Base-by-base conservation (phyloP, 2,329 filamentous ascomycete genomes). In the Pseudocercospora cruenta region DNA sequence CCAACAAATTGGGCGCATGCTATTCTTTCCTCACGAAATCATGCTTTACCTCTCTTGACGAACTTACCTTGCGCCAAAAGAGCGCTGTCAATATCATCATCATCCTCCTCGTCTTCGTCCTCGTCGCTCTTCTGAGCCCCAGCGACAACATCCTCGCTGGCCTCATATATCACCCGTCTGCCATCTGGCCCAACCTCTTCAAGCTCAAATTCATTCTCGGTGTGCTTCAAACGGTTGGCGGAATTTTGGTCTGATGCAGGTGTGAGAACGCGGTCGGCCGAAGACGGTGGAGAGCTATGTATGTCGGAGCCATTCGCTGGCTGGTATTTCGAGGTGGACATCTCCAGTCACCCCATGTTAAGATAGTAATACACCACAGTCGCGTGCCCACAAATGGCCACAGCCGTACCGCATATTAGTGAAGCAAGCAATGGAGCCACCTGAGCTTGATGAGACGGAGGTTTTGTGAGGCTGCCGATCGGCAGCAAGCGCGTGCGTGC, bases 81-180 rank as follows among this genome's bases (percentile, higher is more conserved):
- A 16, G 51, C 69, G n/a, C 67, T 69, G 33, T 70, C 67, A 16
- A 63, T 59, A 33, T 58, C 57, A 47, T 71, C 64, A 3, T 65
- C 69, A 21, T 71, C 62, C 1, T 77, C 76, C 3, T 64, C 59
- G 24, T 60, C 57, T 24, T 71, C 64, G 1, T 67, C 69, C 28
- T 71, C 62, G 4, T 77, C 76, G 21, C 76, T 73, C 31, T 78
- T 75, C 4, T 68, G 69, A 16, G 73, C 69, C 22, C 67, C 70
- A 7, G 68, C 66, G 5, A 69, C 70, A 7, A 55, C 39, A 2
- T 36, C 60, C 19, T 54, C 60, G 21, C 63, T 49, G 14, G 22
- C 60, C 2, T 36, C 49, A 19, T 43, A 47, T 39, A 45, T 43
- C 28, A 69, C 58, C 8, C 76, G 75, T 22, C 76, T 57, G 6